Base-by-base conservation (phyloP, 192 early-diverging fungal species). In the Chytriomyces sp. region DNA sequence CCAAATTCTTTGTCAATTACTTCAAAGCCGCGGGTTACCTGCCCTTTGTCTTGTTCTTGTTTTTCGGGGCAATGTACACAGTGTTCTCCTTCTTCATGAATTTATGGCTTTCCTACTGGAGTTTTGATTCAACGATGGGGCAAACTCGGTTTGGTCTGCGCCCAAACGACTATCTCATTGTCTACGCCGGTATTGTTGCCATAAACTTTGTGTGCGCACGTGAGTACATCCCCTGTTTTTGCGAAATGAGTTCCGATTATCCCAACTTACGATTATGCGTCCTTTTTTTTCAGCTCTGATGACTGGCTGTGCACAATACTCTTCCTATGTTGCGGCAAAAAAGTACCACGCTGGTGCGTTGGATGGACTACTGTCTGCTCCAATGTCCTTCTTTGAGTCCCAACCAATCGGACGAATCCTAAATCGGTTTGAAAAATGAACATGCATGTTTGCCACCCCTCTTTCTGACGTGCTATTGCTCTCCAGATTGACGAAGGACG, bases 381-480 rank as follows among this genome's bases (percentile, higher is more conserved):
- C 89, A 2, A 81, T 93, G 77, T 81, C 81, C n/a, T 91, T 87
- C 67, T 92, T 94, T 69, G 82, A 89, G 6, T 76, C 78, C 45
- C 85, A 91, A 65, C 86, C 91, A 0, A 83, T 89, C 10, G 94
- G 93, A 11, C 86, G 88, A 11, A 87, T 95, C 16, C 64, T 95
- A 47, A 89, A 91, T 57, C 82, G 91, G 67, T 35, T 35, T 35
- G 35, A 35, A 35, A 35, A 35, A 35, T 35, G 2, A 35, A 35
- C 35, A 35, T 35, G 35, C 35, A 3, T 35, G 35, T 35, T 35
- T n/a, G n/a, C n/a, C n/a, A n/a, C 0, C 0, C 35, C 35, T 35
- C 35, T 3, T 35, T 35, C 35, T 35, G 35, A 35, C 35, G 35
- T 35, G 35, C 35, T 35, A 35, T 35, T 35, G 2, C 4, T 35